phyloP scores from a whole-genome alignment of 1,139 yeast species.

The Debaryomyces robertsiae region DNA sequence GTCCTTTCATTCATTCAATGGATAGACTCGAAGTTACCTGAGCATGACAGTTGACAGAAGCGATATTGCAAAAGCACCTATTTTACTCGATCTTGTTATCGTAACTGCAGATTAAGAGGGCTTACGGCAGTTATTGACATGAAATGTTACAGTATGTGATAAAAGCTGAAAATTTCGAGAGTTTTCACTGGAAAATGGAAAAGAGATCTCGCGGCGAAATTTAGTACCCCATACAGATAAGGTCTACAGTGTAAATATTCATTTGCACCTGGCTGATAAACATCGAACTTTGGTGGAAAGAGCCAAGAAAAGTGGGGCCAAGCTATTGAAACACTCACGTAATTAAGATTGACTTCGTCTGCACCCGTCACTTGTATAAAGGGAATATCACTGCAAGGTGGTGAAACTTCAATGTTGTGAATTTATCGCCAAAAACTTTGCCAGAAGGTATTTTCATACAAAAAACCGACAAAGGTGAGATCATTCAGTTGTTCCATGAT shows the following conservation, averaged over 20 bases:
- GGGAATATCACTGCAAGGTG: conserved; percentile 27
- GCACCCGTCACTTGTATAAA: conserved; percentile 24
- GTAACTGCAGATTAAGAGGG: conserved; percentile 44
- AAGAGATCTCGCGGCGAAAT: conserved; percentile 23
- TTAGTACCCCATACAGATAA: conserved; percentile 24
- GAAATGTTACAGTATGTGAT: conserved; percentile 23
- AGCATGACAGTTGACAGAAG: conserved; percentile 9
- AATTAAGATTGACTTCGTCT: conserved; percentile 23
- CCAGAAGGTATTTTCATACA: conserved; percentile 23
- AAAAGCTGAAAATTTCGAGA: conserved; percentile 26
- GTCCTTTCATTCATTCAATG: neutral
- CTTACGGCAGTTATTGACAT: conserved; percentile 36
- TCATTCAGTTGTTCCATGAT: conserved; percentile 23
- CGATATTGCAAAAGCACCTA: conserved; percentile 3
- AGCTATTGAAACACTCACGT: conserved; percentile 25
- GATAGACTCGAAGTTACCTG: too few species aligned
- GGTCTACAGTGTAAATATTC: conserved; percentile 23
- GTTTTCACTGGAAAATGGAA: conserved; percentile 29
- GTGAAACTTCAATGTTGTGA: conserved; percentile 11
- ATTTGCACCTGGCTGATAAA: conserved; percentile 31
- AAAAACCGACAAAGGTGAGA: conserved; percentile 25
- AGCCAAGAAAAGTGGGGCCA: conserved; percentile 27
- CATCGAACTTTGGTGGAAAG: conserved; percentile 26
- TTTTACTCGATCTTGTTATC: conserved; percentile 20
- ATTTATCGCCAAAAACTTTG: conserved; percentile 28